Conservation (phyloP, 305 asterid genomes). For the Fraxinus platypoda region DNA sequence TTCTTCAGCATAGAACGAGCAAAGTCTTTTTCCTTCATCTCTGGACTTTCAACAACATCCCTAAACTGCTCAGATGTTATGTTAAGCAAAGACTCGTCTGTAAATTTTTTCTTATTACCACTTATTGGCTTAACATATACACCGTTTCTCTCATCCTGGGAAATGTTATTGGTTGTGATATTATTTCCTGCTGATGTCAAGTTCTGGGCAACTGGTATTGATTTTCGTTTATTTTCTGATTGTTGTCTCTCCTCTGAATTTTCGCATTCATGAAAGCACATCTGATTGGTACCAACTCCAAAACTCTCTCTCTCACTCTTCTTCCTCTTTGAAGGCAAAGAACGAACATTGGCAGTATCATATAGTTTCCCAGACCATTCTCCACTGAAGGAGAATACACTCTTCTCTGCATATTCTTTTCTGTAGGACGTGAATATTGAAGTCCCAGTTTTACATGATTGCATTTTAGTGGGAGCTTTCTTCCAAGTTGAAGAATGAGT, state of each 20-base stretch:
- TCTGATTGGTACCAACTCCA: conserved; percentile 34
- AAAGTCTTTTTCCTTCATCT: conserved; percentile 34
- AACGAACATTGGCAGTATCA: conserved; percentile 39
- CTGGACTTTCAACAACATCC: conserved; percentile 35
- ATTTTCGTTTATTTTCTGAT: conserved; percentile 37
- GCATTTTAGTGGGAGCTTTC: conserved; percentile 43
- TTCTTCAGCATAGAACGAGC: conserved; percentile 38
- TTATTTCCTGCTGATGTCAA: conserved; percentile 29
- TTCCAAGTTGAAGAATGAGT: conserved; percentile 51
- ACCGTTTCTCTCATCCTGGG: conserved; percentile 36
- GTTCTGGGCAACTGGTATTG: conserved; percentile 36
- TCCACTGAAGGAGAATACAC: conserved; percentile 37
- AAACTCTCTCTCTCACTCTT: conserved; percentile 36
- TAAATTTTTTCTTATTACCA: conserved; percentile 33
- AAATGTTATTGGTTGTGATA: conserved; percentile 33
- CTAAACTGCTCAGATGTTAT: conserved; percentile 39
- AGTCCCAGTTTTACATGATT: conserved; percentile 31
- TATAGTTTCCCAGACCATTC: conserved; percentile 38
- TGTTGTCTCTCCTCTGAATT: conserved; percentile 39
- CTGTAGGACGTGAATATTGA: conserved; percentile 30
- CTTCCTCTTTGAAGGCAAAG: conserved; percentile 44
- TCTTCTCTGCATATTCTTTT: conserved; percentile 40
- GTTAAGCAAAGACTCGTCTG: conserved; percentile 30
- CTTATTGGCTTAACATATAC: conserved; percentile 36
- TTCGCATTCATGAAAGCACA: conserved; percentile 23